Conservation (phyloP, 208 protist species). For the Trichomonas tenax region DNA sequence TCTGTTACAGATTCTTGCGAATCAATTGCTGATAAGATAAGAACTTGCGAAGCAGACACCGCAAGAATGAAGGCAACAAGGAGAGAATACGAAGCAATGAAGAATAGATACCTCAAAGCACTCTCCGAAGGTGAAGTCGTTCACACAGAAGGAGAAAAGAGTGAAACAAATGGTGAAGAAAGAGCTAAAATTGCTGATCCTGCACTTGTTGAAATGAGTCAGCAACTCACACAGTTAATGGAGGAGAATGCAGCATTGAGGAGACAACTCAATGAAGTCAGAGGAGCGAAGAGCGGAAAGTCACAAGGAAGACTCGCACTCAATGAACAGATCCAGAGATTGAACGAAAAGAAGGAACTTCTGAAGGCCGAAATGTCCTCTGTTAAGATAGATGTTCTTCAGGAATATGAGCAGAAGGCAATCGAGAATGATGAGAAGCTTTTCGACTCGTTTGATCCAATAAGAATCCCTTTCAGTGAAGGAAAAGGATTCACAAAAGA, state of each 20-base stretch:
- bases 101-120: not conserved
- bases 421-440: not conserved
- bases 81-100: not conserved
- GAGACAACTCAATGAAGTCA: not conserved
- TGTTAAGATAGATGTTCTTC: not conserved
- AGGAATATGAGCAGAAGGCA: not conserved
- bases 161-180: not conserved
- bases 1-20: not conserved
- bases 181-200: not conserved
- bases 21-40: not conserved
- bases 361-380: not conserved
- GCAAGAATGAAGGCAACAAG: not conserved
- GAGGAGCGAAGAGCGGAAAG: not conserved
- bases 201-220: not conserved
- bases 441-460: not conserved
- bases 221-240: not conserved
- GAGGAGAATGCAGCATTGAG: not conserved
- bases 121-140: not conserved
- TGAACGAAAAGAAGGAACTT: not conserved
- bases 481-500: not conserved
- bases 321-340: not conserved
- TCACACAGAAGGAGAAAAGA: not conserved
- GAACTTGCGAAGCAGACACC: not conserved
- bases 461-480: not conserved
- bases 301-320: not conserved